Conservation (phyloP, 2,329 filamentous ascomycete species). For the Biscogniauxia sp. region DNA sequence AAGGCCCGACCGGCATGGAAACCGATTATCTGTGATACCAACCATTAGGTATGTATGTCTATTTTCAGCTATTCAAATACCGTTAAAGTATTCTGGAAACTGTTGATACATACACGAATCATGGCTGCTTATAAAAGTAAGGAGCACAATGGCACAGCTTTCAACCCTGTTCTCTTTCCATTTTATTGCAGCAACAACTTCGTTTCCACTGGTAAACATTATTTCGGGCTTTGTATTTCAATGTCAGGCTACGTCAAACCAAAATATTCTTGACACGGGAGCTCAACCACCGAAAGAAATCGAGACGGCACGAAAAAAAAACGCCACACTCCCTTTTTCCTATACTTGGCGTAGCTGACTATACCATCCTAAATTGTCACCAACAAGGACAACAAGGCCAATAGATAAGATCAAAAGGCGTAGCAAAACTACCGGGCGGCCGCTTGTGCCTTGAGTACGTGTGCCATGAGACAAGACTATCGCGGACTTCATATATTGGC, state of each 20-base stretch:
- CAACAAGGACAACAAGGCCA: conserved; percentile 1
- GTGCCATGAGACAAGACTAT: not conserved
- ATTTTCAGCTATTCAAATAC: not conserved
- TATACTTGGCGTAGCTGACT: not conserved
- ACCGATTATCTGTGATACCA: not conserved
- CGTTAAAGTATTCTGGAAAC: not conserved
- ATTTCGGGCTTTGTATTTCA: not conserved
- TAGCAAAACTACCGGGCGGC: conserved; percentile 14
- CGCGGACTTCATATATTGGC: not conserved
- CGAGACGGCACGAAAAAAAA: not conserved
- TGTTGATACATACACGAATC: not conserved
- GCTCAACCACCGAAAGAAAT: not conserved
- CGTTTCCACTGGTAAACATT: not conserved
- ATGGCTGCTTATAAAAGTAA: not conserved
- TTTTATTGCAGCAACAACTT: not conserved
- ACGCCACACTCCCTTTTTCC: not conserved
- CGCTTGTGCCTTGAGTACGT: not conserved
- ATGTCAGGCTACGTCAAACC: not conserved
- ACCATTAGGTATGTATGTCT: not conserved
- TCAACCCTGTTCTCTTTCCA: not conserved
- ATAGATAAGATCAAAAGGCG: conserved; percentile 18
- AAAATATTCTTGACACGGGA: not conserved
- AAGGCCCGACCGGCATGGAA: not conserved
- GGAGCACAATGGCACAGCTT: not conserved
- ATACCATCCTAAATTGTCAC: not conserved